phyloP scores from a whole-genome alignment of 495 filamentous ascomycete genomes.

The Aspergillus avenaceus region DNA sequence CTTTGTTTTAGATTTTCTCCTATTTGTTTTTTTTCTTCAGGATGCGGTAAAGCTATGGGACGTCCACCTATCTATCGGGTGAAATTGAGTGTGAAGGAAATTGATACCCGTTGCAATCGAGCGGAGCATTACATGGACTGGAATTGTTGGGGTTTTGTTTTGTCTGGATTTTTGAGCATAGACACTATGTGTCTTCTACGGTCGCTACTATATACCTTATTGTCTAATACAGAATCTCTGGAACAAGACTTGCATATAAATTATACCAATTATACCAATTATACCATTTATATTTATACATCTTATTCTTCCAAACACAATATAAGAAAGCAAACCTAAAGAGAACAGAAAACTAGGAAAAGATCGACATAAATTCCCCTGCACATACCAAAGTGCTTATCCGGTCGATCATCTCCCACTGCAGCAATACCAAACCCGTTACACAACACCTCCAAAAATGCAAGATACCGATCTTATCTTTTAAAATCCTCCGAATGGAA shows the following conservation, averaged over 20 bases:
- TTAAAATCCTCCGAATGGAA: no score
- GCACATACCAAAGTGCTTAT: no score
- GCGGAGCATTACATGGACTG: constrained; percentile 12
- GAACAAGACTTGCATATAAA: not conserved
- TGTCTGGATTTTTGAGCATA: constrained; percentile 6
- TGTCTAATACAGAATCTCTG: constrained; percentile 10
- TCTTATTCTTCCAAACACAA: no score
- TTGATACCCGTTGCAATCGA: constrained; percentile 15
- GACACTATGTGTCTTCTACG: constrained; percentile 10
- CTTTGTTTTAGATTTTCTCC: constrained; percentile 1
- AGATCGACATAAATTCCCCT: no score
- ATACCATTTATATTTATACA: no score
- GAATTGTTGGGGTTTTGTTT: constrained; percentile 10
- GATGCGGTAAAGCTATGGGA: not conserved
- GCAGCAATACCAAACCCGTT: no score
- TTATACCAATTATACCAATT: no score
- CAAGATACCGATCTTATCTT: no score
- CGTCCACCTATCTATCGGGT: not conserved
- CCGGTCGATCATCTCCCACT: no score
- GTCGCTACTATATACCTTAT: constrained; percentile 13
- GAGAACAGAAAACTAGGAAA: no score
- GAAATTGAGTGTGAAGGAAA: not conserved
- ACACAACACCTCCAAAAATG: no score
- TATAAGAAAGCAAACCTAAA: no score
- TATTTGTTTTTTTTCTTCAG: not conserved